Evolutionary conservation across 805 yeast species (phyloP), one percentile per base, ranked within the genome.

Genomic region (Jamesozyma jinghongensis): DNA sequence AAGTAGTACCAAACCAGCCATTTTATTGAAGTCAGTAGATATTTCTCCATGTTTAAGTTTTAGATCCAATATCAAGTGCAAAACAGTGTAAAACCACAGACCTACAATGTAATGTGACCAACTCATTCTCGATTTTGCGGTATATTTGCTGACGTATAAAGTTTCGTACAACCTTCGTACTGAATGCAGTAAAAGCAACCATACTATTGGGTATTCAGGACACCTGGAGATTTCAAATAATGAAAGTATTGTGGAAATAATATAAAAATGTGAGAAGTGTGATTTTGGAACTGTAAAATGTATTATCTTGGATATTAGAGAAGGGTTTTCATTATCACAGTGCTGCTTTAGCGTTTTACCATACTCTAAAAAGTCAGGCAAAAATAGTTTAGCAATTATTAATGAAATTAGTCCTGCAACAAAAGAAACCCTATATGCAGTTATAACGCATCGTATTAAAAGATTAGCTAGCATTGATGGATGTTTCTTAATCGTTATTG

Each of bases 61-160:
- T 16, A 57, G 14, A 19, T 62, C 57, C 19, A 65, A 47, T 18
- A 68, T 69, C 7, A 69, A 20, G 40, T 75, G 69, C 8, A 79
- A 61, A 1, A 71, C 56, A 0, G 73, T 40, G 47, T 83, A 83
- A 51, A 76, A 81, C 49, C 68, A 65, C 3, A 80, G 27, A 0
- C 92, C 94, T 3, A 73, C 80, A 1, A 77, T 37, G 50, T 81
- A 83, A 59, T 83, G 92, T 1, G 75, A 65, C 29, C 81, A 50
- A 52, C 81, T 79, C 66, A 83, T 82, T 43, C 68, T 68, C 2
- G 86, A 68, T 1, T 52, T 51, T 2, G 56, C 34, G 3, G 71
- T 65, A 54, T 71, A 77, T 29, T 66, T 72, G 30, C 73, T 66
- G 17, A 82, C 66, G 38, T 49, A 64, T 2, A 64, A 42, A 33